Evolutionary conservation across 75 land plant species (phyloP).

Genomic region (Cunninghamia lanceolata): DNA sequence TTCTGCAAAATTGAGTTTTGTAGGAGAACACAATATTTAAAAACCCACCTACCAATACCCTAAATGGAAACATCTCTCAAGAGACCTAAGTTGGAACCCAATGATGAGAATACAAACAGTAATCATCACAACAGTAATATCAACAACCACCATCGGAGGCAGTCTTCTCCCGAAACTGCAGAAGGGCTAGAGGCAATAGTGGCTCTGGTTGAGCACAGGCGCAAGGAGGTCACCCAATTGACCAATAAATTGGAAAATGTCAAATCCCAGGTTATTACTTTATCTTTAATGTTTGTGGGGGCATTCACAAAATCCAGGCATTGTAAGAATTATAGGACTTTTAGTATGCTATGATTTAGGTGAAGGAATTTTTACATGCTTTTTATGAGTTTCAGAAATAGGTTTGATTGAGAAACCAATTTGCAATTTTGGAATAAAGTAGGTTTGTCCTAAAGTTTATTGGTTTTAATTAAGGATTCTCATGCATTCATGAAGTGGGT

Average conservation of each 20-base stretch:
- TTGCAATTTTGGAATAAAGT: neutral
- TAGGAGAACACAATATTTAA: neutral
- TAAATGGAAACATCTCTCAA: constrained; percentile 7
- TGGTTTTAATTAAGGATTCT: neutral
- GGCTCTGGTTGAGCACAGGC: constrained; percentile 51
- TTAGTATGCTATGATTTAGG: neutral
- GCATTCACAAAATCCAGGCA: neutral
- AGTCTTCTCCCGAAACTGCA: constrained; percentile 14
- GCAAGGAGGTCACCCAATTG: constrained; percentile 50
- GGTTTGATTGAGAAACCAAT: neutral
- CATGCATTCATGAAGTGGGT: neutral
- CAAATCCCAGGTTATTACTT: constrained; percentile 30
- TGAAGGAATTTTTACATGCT: neutral
- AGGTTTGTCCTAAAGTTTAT: neutral
- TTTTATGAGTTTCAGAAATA: neutral
- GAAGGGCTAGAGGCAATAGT: constrained; percentile 43
- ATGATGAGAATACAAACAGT: constrained; percentile 3
- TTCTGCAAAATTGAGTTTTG: neutral
- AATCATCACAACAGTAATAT: neutral
- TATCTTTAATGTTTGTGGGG: neutral
- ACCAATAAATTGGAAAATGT: constrained; percentile 24
- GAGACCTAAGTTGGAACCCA: constrained; percentile 19
- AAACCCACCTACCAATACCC: neutral
- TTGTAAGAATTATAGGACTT: neutral
- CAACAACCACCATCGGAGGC: neutral